Percentiles rank a stretch among this genome's conserved stretches.
Conservation (phyloP, 2,329 filamentous ascomycete species). For the Cladobotryum protrusum region DNA sequence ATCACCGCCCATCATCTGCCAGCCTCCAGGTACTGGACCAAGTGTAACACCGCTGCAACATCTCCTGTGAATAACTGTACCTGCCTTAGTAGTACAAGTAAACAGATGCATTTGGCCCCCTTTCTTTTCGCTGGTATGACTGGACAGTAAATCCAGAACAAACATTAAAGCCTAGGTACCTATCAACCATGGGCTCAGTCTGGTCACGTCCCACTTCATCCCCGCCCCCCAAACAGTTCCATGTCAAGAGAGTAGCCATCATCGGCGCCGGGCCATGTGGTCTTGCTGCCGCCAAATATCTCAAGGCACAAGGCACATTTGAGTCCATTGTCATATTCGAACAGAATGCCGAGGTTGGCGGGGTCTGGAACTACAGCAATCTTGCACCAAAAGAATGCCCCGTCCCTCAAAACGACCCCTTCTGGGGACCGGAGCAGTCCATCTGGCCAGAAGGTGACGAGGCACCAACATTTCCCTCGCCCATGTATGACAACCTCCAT, state of each 20-base stretch:
- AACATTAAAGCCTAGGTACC: no score
- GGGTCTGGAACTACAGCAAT: slow-evolving; percentile 77
- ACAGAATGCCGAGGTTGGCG: slow-evolving; percentile 69
- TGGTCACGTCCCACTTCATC: slow-evolving; percentile 15
- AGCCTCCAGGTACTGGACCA: no score
- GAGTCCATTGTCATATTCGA: slow-evolving; percentile 71
- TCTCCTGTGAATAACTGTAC: no score
- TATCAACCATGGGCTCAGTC: slow-evolving; percentile 4
- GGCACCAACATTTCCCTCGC: slow-evolving; percentile 65
- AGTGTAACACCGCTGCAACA: no score
- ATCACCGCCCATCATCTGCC: no score
- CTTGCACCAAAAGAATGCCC: slow-evolving; percentile 39
- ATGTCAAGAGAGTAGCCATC: slow-evolving; percentile 61
- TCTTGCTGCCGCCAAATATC: slow-evolving; percentile 72
- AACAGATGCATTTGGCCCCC: neutral
- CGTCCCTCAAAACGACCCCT: slow-evolving; percentile 65
- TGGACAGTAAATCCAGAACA: no score
- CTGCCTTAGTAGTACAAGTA: neutral
- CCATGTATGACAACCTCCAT: slow-evolving; percentile 75
- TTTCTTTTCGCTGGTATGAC: neutral
- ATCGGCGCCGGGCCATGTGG: slow-evolving; percentile 80
- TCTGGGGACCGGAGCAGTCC: slow-evolving; percentile 57
- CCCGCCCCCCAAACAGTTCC: slow-evolving; percentile 29
- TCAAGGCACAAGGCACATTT: slow-evolving; percentile 63
- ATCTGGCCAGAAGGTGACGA: slow-evolving; percentile 36